A percentile compares a stretch with the other conserved stretches of the same genome.
Evolutionary conservation across 2,329 filamentous ascomycete species (phyloP).

Genomic region (Aspergillus ochraceus): DNA sequence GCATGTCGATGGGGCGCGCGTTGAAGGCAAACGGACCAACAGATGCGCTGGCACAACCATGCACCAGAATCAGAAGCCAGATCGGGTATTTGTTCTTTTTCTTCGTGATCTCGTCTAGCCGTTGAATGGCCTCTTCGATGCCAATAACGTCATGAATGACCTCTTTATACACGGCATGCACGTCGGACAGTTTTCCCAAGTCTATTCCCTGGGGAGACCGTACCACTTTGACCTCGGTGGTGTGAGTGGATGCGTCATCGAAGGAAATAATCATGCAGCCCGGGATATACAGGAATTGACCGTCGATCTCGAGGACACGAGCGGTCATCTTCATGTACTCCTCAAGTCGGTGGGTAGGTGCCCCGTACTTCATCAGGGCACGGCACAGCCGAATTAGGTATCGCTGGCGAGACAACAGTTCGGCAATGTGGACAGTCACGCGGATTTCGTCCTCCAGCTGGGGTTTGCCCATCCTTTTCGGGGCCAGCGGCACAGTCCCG

Average conservation of each 20-base stretch:
- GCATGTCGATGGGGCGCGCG: constrained; percentile 75
- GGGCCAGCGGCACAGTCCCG: constrained; percentile 26
- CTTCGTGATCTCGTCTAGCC: constrained; percentile 57
- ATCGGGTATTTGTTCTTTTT: constrained; percentile 57
- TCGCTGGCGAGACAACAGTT: constrained; percentile 75
- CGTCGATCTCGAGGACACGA: constrained; percentile 82
- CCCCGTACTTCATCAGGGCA: constrained; percentile 87
- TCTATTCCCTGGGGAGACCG: constrained; percentile 47
- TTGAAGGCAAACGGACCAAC: constrained; percentile 82
- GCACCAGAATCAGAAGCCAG: constrained; percentile 63
- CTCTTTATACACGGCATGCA: constrained; percentile 51
- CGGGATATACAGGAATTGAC: constrained; percentile 87
- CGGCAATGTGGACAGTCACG: constrained; percentile 63
- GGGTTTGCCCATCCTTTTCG: constrained; percentile 33
- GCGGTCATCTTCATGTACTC: constrained; percentile 90
- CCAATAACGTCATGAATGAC: constrained; percentile 51
- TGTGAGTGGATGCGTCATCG: constrained; percentile 54
- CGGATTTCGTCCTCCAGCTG: constrained; percentile 53
- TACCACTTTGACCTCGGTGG: constrained; percentile 50
- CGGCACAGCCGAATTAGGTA: constrained; percentile 85
- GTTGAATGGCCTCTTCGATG: constrained; percentile 47
- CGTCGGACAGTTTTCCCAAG: constrained; percentile 47
- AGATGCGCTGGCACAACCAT: constrained; percentile 71
- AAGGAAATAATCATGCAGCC: constrained; percentile 96
- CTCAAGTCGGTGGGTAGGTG: constrained; percentile 88